Base-by-base conservation (phyloP, 2,329 filamentous ascomycete species). In the Fusarium sp. region DNA sequence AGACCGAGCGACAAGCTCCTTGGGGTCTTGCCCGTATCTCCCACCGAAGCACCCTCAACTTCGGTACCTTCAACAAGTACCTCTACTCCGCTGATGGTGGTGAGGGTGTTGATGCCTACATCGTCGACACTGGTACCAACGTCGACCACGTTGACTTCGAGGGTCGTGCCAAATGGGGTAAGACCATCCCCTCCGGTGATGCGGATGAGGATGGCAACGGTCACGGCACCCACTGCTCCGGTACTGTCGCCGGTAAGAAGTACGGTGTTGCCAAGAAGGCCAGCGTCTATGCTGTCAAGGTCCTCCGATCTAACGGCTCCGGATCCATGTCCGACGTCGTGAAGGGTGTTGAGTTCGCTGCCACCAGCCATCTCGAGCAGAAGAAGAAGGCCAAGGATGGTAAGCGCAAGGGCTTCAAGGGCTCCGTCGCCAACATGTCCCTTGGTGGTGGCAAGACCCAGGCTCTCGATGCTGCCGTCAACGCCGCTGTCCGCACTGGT, bases 251-350 rank as follows among this genome's bases (percentile, higher is more conserved):
- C 72, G 96, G 97, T 80, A 97, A 96, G 90, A 98, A 97, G 87
- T 99, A 97, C 80, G 96, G 96, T 89, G 96, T 99, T 70, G 95
- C 96, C 80, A 99, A 99, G 91, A 98, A 98, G 89, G 96, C 97
- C 79, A 90, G 93, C 75, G 86, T 99, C 81, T 94, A 97, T 78
- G 96, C 96, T 71, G 94, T 99, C 86, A 99, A 99, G 91, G 96
- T 99, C 39, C 92, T 99, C 75, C 90, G 92, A 80, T 98, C 95
- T 76, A 99, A 97, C 83, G 96, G 96, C 76, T 98, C 95, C 49
- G 96, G 96, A 77, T 94, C 93, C 80, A 99, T 99, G 97, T 94
- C 94, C 61, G 96, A 99, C 79, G 96, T 99, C 75, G 93, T 99
- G 78, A 97, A 97, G 86, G 96, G 96, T 81, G 96, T 99, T 69